Evolutionary conservation across 257 asterid genomes (phyloP).

Genomic region (Paulownia fortunei): DNA sequence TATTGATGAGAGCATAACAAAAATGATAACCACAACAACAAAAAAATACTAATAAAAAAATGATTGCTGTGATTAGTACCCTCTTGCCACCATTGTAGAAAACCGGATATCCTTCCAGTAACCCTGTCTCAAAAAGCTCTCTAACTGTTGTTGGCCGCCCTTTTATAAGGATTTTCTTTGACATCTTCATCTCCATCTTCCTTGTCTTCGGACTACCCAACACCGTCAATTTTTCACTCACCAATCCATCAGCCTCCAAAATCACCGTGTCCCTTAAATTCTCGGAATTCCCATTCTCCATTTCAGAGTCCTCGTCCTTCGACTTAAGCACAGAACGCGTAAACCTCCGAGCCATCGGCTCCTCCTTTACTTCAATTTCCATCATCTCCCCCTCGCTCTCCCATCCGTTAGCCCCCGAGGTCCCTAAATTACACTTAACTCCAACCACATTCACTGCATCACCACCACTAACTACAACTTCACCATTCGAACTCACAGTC

Average conservation of each 20-base stretch:
- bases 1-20: neutral
- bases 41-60: neutral
- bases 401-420: conserved; percentile 26
- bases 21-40: conserved; percentile 3
- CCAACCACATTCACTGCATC: conserved; percentile 34
- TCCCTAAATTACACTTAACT: conserved; percentile 36
- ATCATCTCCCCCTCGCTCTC: conserved; percentile 53
- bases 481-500: conserved; percentile 35
- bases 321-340: conserved; percentile 58
- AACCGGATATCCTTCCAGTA: conserved; percentile 95
- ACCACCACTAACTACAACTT: conserved; percentile 26
- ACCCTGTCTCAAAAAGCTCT: conserved; percentile 93
- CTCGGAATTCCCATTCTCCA: conserved; percentile 39
- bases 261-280: conserved; percentile 56
- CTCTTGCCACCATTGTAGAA: conserved; percentile 96
- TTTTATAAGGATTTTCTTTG: conserved; percentile 58
- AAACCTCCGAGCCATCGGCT: conserved; percentile 51
- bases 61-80: conserved; percentile 46
- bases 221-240: conserved; percentile 35
- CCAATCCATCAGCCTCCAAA: conserved; percentile 53
- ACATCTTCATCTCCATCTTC: conserved; percentile 76
- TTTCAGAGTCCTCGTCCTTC: conserved; percentile 41
- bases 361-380: conserved; percentile 69
- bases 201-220: conserved; percentile 43
- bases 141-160: conserved; percentile 84